Conservation (phyloP, 2,329 filamentous ascomycete species). For the Pseudogymnoascus sp. region DNA sequence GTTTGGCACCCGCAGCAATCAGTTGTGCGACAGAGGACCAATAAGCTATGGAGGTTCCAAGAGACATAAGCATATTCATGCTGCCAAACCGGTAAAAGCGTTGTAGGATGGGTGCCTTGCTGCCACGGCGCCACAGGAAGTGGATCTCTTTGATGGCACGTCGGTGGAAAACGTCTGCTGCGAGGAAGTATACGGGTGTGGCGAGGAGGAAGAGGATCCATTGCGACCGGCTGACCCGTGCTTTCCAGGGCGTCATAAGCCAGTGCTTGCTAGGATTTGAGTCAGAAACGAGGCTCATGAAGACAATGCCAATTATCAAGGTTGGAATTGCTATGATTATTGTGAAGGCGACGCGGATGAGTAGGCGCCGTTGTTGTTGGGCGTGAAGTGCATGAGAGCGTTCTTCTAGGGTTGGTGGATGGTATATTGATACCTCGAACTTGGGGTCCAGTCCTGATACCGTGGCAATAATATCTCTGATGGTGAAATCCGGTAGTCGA, state of each 20-base stretch:
- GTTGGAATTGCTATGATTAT: constrained; percentile 67
- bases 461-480: constrained; percentile 62
- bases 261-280: constrained; percentile 50
- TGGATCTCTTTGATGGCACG: constrained; percentile 71
- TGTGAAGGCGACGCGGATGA: constrained; percentile 63
- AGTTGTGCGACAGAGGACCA: constrained; percentile 69
- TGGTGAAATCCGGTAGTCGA: constrained; percentile 57
- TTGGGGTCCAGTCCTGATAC: constrained; percentile 58
- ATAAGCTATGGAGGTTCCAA: constrained; percentile 80
- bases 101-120: constrained; percentile 58
- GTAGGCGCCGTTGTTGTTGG: constrained; percentile 58
- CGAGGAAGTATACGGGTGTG: constrained; percentile 80
- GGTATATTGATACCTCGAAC: constrained; percentile 63
- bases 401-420: constrained; percentile 76
- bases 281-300: constrained; percentile 70
- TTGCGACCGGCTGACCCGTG: constrained; percentile 66
- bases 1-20: constrained; percentile 37
- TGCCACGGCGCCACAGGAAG: constrained; percentile 65
- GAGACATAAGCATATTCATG: constrained; percentile 85
- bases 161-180: constrained; percentile 75
- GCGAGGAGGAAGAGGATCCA: constrained; percentile 73
- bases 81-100: constrained; percentile 85
- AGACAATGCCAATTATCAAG: constrained; percentile 80
- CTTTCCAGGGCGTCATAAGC: constrained; percentile 56
- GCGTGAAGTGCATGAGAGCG: constrained; percentile 64